These are phyloP conservation scores for Fraxinus paxiana DNA, from an alignment of 305 asterid species.

Conservation along the genomic window DNA sequence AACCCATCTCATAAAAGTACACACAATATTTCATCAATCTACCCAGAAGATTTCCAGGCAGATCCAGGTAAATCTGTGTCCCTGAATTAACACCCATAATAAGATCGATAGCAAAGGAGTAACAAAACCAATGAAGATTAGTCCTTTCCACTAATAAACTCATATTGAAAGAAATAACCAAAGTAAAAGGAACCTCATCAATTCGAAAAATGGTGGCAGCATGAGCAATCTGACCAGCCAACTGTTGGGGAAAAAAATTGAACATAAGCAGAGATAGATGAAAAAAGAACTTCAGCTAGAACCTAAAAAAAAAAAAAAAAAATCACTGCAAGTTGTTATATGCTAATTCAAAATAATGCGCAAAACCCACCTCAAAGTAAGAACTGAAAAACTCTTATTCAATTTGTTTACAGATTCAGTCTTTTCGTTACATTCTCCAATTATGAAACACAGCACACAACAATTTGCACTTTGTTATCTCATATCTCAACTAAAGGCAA, in stretches of 20 bases:
- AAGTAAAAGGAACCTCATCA: conserved; percentile 59
- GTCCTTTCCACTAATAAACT: conserved; percentile 10
- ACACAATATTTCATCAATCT: not conserved
- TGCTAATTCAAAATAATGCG: not conserved
- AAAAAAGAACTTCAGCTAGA: not conserved
- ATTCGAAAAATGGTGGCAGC: conserved; percentile 81
- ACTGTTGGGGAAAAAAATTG: conserved; percentile 31
- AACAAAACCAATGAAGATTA: not conserved
- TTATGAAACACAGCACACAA: not conserved
- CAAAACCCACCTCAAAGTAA: not conserved
- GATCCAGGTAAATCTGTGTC: not conserved
- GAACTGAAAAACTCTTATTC: not conserved
- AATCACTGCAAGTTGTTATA: not conserved
- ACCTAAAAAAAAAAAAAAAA: not conserved
- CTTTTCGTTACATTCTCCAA: not conserved
- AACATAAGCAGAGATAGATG: conserved; percentile 4
- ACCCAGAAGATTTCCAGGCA: not conserved
- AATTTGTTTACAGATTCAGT: not conserved
- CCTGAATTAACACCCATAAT: not conserved
- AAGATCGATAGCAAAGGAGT: not conserved
- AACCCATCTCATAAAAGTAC: not conserved
- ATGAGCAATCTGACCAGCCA: conserved; percentile 93
- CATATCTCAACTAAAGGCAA: not conserved
- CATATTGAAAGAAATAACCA: not conserved
- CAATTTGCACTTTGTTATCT: not conserved